These are phyloP conservation scores for Fomes fomentarius DNA, from an alignment of 1,284 basidiomycete species.

Conservation along the genomic window DNA sequence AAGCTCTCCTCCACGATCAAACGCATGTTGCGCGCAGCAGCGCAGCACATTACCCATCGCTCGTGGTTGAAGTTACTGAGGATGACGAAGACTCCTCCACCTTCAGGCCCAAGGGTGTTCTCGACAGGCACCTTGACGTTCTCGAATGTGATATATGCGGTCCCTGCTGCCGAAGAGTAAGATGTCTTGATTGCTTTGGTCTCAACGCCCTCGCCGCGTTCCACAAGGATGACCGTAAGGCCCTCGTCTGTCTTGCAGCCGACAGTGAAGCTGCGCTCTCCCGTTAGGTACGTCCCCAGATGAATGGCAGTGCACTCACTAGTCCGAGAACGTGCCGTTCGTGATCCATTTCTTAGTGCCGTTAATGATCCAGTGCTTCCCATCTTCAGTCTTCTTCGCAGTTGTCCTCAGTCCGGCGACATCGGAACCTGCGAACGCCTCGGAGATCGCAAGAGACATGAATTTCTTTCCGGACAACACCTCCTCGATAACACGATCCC, in stretches of 20 bases:
- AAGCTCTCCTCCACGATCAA: slow-evolving; percentile 72
- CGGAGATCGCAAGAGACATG: slow-evolving; percentile 64
- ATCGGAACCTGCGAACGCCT: slow-evolving; percentile 90
- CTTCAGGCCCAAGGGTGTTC: slow-evolving; percentile 86
- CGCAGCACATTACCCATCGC: slow-evolving; percentile 74
- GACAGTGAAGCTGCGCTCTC: slow-evolving; percentile 53
- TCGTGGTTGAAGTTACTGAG: slow-evolving; percentile 76
- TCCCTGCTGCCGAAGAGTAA: slow-evolving; percentile 80
- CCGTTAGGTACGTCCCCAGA: background rate
- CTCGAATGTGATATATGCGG: slow-evolving; percentile 88
- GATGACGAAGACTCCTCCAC: slow-evolving; percentile 83
- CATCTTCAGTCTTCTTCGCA: slow-evolving; percentile 83
- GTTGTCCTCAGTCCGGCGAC: slow-evolving; percentile 82
- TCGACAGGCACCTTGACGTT: slow-evolving; percentile 85
- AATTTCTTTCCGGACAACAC: slow-evolving; percentile 75
- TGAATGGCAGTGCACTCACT: slow-evolving; percentile 23
- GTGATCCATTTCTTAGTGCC: slow-evolving; percentile 89
- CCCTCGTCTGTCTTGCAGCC: slow-evolving; percentile 71
- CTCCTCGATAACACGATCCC: slow-evolving; percentile 80
- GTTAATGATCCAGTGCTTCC: slow-evolving; percentile 84
- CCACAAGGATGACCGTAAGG: slow-evolving; percentile 83
- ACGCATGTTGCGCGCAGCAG: slow-evolving; percentile 57
- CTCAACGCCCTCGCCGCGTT: slow-evolving; percentile 77
- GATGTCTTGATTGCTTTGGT: slow-evolving; percentile 87
- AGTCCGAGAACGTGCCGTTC: slow-evolving; percentile 63